A percentile compares a stretch with the other conserved stretches of the same genome.
These are phyloP conservation scores for Euphorbia schlechtendalii DNA, from an alignment of 441 rosid genomes.

Conservation along the genomic window DNA sequence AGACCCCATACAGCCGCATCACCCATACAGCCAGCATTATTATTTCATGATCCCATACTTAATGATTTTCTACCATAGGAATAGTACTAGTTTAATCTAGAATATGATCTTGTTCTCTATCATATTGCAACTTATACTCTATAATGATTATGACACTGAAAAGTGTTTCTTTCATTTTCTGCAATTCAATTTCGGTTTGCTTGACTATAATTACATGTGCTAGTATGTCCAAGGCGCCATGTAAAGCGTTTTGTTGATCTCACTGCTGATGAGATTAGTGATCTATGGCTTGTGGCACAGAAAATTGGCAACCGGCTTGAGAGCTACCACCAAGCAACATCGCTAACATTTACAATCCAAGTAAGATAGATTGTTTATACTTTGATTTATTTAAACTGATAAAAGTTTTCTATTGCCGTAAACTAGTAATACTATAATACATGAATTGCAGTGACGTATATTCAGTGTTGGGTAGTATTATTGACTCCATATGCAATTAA, in stretches of 20 bases:
- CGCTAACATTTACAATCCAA: conserved; percentile 74
- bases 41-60: too few relatives aligned
- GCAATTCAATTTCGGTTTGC: conserved; percentile 27
- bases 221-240: conserved; percentile 78
- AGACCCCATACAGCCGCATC: too few relatives aligned
- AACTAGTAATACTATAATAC: too few relatives aligned
- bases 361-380: conserved; percentile 27
- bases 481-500: too few relatives aligned
- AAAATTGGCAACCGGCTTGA: conserved; percentile 67
- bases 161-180: not conserved
- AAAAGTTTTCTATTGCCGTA: not conserved
- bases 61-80: too few relatives aligned
- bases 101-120: too few relatives aligned
- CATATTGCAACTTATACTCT: too few relatives aligned
- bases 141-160: too few relatives aligned
- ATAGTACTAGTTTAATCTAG: too few relatives aligned
- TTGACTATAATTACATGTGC: conserved; percentile 72
- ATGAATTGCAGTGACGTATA: too few relatives aligned
- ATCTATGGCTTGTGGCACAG: conserved; percentile 71
- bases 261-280: conserved; percentile 63
- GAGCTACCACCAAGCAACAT: conserved; percentile 63
- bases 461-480: too few relatives aligned
- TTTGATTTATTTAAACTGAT: not conserved
- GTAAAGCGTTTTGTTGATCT: conserved; percentile 80
- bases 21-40: too few relatives aligned